Evolutionary conservation across 345 rosid genomes (phyloP).

Genomic region (Clausena lansium): DNA sequence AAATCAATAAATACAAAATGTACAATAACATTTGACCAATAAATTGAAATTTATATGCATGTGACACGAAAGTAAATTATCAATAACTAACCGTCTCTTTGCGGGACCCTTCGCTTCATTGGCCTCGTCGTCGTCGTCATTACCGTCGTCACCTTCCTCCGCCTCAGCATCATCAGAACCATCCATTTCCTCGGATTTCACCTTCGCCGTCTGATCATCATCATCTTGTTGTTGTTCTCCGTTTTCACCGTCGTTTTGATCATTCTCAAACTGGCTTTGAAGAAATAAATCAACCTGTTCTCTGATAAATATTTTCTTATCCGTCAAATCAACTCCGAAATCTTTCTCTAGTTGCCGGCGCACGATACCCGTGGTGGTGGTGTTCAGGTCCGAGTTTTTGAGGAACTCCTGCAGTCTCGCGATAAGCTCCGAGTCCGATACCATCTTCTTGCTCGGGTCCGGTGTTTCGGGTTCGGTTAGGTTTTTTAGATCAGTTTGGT

Average conservation of each 20-base stretch:
- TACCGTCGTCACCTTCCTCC: neutral
- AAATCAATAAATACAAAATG: neutral
- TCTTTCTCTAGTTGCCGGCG: constrained; percentile 47
- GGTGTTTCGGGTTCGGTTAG: neutral
- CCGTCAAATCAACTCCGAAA: constrained; percentile 46
- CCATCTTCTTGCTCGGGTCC: constrained; percentile 30
- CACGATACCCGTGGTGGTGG: constrained; percentile 41
- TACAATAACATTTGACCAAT: neutral
- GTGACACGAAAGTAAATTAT: neutral
- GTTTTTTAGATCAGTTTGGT: neutral
- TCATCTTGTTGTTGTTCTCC: constrained; percentile 8
- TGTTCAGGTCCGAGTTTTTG: constrained; percentile 42
- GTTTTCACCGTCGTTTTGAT: neutral
- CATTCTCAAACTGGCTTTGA: constrained; percentile 32
- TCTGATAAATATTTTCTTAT: constrained; percentile 40
- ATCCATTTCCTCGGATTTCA: constrained; percentile 26
- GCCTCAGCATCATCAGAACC: constrained; percentile 18
- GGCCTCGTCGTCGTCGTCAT: neutral
- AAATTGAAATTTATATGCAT: neutral
- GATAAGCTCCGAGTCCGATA: constrained; percentile 43
- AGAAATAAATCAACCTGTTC: constrained; percentile 50
- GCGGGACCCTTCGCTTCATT: constrained; percentile 15
- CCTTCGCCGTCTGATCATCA: constrained; percentile 22
- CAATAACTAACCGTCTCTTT: constrained; percentile 34
- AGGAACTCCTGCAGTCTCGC: constrained; percentile 38